Percentiles rank a stretch among this genome's conserved stretches.
Conservation (phyloP, 139 green algal genomes). For the Edaphochlamys debaryana region DNA sequence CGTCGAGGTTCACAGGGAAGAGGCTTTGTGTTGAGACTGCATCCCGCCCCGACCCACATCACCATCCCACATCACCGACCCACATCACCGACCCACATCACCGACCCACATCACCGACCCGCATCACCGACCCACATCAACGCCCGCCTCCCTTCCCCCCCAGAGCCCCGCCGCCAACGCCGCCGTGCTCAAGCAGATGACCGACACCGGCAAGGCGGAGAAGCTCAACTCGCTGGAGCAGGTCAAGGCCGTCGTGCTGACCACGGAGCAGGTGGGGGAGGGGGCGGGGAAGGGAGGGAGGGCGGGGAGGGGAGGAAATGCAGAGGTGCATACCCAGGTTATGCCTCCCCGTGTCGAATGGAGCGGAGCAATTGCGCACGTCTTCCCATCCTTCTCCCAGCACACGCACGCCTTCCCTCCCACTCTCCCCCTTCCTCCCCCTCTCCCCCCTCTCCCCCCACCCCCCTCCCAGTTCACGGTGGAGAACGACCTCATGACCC, state of each 20-base stretch:
- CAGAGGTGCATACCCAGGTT: not conserved
- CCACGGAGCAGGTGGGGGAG: slow-evolving; percentile 34
- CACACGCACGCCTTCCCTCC: not conserved
- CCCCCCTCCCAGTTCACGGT: slow-evolving; percentile 49
- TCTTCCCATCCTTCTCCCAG: not conserved
- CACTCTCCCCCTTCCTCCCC: not conserved
- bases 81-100: no score
- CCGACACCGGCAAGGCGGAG: slow-evolving; percentile 53
- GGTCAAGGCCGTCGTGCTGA: slow-evolving; percentile 66
- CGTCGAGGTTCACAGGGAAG: no score
- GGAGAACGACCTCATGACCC: slow-evolving; percentile 92
- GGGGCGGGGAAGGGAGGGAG: no score
- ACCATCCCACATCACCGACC: no score
- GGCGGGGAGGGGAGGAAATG: no score
- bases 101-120: no score
- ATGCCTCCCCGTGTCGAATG: no score
- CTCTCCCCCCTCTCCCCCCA: not conserved
- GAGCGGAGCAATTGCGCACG: not conserved
- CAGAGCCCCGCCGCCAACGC: slow-evolving; percentile 41
- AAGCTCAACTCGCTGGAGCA: slow-evolving; percentile 56
- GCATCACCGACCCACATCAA: no score
- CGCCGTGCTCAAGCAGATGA: slow-evolving; percentile 63
- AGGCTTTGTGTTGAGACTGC: no score
- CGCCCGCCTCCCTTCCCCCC: no score
- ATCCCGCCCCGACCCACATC: no score